Base-by-base conservation (phyloP, 352 stramenopile species). In the Phytophthora sp. region DNA sequence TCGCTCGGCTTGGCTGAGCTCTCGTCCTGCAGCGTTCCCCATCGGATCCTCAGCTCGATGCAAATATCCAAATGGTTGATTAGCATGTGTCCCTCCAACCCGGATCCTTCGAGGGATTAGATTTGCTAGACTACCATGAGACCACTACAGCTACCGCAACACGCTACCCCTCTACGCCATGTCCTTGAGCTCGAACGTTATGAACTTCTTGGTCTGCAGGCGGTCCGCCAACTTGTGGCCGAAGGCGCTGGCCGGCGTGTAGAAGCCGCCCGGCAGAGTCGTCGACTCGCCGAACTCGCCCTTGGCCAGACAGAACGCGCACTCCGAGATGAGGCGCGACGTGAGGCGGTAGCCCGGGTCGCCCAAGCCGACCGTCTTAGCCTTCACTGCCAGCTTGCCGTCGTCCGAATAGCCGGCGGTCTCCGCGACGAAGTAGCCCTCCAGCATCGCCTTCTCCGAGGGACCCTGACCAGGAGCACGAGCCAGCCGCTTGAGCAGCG, bases 401-500 rank as follows among this genome's bases (percentile, higher is more conserved):
- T 74, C 69, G 3, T 74, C 61, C 10, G 70, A 65, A 63, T 88
- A 88, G 1, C 74, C 82, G 9, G 76, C 66, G 2, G 66, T 61
- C 44, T 87, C 69, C 2, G 91, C 61, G 44, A 81, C 66, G 17
- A 96, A 84, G 52, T 83, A 90, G 32, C 89, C 92, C 11, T 92
- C 73, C 28, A 82, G 62, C 88, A 97, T 96, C 15, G 76, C 48
- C 45, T 91, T 62, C 35, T 94, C 78, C 17, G 74, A 88, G 15
- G 94, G 92, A 5, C 92, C 94, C 55, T 95, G 42, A 17, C 92
- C 91, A 23, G 91, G 87, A 56, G 82, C 62, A 21, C 86, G 84
- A 11, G 91, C 64, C 30, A 95, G 24, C 26, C 74, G 75, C 43
- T 88, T 88, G 41, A 97, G 43, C 6, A 97, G 50, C 35, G 72